phyloP scores from a whole-genome alignment of 257 asterid species.

The Ocimum tenuiflorum region DNA sequence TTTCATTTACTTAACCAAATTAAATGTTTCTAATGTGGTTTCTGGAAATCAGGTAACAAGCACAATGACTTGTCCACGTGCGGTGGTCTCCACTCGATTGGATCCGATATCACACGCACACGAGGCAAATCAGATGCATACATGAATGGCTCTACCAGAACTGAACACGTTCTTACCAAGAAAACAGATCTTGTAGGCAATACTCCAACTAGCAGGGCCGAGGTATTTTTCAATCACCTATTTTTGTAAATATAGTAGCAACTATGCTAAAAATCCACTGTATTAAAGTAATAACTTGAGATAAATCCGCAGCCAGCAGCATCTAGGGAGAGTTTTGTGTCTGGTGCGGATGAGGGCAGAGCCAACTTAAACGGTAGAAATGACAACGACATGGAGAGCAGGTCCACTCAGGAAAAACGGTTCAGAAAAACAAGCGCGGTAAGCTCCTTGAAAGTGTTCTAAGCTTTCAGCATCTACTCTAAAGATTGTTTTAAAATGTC shows the following conservation, averaged over 20 bases:
- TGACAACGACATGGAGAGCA: slow-evolving; percentile 38
- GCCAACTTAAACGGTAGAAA: slow-evolving; percentile 22
- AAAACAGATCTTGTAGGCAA: slow-evolving; percentile 44
- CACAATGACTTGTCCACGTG: slow-evolving; percentile 69
- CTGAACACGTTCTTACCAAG: slow-evolving; percentile 40
- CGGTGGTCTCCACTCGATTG: slow-evolving; percentile 85
- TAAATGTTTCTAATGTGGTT: not conserved
- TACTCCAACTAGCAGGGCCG: slow-evolving; percentile 75
- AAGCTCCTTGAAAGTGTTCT: slow-evolving; percentile 15
- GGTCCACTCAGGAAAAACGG: slow-evolving; percentile 58
- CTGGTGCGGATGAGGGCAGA: slow-evolving; percentile 46
- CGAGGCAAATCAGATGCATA: slow-evolving; percentile 41
- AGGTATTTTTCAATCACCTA: slow-evolving; percentile 32
- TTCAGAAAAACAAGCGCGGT: slow-evolving; percentile 84
- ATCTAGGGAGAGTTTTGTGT: slow-evolving; percentile 71
- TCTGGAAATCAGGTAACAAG: slow-evolving; percentile 33
- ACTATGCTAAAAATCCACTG: not conserved
- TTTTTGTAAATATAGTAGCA: not conserved
- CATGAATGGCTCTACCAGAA: slow-evolving; percentile 40
- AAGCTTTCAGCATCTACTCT: too few species aligned
- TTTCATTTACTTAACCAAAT: not conserved
- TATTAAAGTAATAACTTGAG: not conserved
- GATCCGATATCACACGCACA: slow-evolving; percentile 81
- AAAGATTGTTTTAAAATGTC: not conserved
- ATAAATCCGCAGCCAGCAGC: slow-evolving; percentile 54